These are phyloP conservation scores for Sclerotinia sclerotiorum DNA, from an alignment of 2,329 filamentous ascomycete genomes.

Conservation along the genomic window DNA sequence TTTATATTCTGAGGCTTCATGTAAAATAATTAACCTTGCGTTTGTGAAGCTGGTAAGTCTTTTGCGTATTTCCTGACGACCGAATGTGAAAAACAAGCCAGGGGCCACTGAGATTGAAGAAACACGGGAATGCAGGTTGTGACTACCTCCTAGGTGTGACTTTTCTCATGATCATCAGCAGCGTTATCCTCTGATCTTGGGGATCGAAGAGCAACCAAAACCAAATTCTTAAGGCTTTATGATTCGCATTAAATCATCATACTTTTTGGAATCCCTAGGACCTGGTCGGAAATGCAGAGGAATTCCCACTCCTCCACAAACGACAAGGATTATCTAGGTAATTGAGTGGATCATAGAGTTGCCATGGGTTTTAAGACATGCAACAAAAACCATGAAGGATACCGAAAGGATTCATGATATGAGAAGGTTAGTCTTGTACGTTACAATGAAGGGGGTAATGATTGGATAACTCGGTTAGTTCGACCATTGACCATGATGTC, in stretches of 20 bases:
- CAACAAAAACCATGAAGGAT: background rate
- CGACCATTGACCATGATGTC: background rate
- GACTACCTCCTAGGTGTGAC: too few relatives aligned
- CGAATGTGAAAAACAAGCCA: too few relatives aligned
- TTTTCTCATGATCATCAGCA: too few relatives aligned
- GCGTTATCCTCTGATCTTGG: too few relatives aligned
- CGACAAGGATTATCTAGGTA: background rate
- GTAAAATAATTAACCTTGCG: too few relatives aligned
- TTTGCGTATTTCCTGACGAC: too few relatives aligned
- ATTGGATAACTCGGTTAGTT: background rate
- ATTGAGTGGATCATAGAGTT: slow-evolving; percentile 1
- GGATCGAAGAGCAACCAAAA: background rate
- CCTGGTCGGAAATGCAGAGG: background rate
- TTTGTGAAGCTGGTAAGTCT: too few relatives aligned
- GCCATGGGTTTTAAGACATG: background rate
- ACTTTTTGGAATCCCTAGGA: background rate
- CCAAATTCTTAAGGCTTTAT: too few relatives aligned
- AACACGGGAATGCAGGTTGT: too few relatives aligned
- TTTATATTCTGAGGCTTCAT: too few relatives aligned
- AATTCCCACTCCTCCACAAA: background rate
- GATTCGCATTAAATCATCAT: background rate
- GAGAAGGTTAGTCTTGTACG: background rate
- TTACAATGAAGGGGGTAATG: background rate
- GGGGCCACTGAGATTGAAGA: too few relatives aligned
- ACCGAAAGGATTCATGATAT: background rate